These are phyloP conservation scores for Microdochium paspali DNA, from an alignment of 2,329 filamentous ascomycete species.

Conservation along the genomic window DNA sequence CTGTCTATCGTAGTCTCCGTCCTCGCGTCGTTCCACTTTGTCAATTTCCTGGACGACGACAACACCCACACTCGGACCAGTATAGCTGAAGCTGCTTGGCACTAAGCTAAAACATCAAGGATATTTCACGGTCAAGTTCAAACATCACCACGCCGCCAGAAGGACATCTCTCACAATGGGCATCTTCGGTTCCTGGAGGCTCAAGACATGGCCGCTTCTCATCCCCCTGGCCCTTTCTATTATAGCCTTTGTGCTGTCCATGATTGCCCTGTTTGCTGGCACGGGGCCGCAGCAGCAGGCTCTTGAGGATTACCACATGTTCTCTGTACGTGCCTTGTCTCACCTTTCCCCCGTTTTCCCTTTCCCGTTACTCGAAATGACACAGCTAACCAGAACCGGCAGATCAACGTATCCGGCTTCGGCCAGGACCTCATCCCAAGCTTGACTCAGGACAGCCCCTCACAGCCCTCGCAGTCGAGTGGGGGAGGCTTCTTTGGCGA, in stretches of 20 bases:
- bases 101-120: too few relatives aligned
- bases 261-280: slow-evolving; percentile 27
- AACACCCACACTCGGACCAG: not conserved
- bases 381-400: not conserved
- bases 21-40: too few relatives aligned
- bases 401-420: slow-evolving; percentile 32
- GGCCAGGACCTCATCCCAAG: slow-evolving; percentile 25
- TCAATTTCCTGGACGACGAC: too few relatives aligned
- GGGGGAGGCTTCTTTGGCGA: slow-evolving; percentile 12
- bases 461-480: slow-evolving; percentile 12
- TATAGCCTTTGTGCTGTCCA: slow-evolving; percentile 23
- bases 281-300: slow-evolving; percentile 22
- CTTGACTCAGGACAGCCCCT: slow-evolving; percentile 11
- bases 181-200: slow-evolving; percentile 5
- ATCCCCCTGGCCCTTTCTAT: slow-evolving; percentile 23
- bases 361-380: not conserved
- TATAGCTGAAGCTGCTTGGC: too few relatives aligned
- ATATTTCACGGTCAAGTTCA: too few relatives aligned
- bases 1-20: too few relatives aligned
- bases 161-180: slow-evolving; percentile 1
- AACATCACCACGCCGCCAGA: too few relatives aligned
- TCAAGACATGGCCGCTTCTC: slow-evolving; percentile 10
- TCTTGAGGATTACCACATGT: slow-evolving; percentile 27
- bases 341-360: too few relatives aligned
- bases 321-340: slow-evolving; percentile 27